Conservation (phyloP, 176 grass and related monocot species). For the Miscanthus lutarioriparius region DNA sequence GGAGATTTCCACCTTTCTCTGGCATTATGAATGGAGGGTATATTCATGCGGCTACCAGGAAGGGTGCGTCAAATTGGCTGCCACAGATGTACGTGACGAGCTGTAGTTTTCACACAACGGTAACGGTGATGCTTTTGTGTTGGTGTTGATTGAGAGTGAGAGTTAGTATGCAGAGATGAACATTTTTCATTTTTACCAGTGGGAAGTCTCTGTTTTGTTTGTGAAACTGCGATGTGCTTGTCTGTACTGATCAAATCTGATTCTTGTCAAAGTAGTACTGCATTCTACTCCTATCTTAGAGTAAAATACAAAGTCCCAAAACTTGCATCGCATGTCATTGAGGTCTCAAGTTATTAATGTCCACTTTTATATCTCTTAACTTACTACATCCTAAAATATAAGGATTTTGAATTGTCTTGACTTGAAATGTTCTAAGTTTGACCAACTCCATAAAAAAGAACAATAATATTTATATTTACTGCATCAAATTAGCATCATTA, state of each 20-base stretch:
- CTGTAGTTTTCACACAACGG: not conserved
- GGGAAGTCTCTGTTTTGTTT: constrained; percentile 2
- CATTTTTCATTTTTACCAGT: not conserved
- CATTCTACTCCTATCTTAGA: not conserved
- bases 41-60: not conserved
- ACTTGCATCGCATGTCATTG: not conserved
- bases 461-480: not conserved
- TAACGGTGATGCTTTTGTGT: constrained; percentile 15
- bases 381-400: not conserved
- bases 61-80: not conserved
- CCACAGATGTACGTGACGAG: not conserved
- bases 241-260: not conserved
- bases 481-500: not conserved
- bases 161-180: constrained; percentile 1
- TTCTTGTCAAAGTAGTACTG: not conserved
- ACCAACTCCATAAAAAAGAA: not conserved
- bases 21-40: not conserved
- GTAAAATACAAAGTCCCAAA: not conserved
- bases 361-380: not conserved
- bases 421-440: not conserved
- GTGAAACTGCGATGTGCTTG: not conserved
- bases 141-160: not conserved
- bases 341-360: not conserved
- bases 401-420: not conserved
- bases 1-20: constrained; percentile 1